A percentile compares a stretch with the other conserved stretches of the same genome.
Evolutionary conservation across 192 early-diverging fungal species (phyloP).

Genomic region (Phlyctochytrium arcticum): DNA sequence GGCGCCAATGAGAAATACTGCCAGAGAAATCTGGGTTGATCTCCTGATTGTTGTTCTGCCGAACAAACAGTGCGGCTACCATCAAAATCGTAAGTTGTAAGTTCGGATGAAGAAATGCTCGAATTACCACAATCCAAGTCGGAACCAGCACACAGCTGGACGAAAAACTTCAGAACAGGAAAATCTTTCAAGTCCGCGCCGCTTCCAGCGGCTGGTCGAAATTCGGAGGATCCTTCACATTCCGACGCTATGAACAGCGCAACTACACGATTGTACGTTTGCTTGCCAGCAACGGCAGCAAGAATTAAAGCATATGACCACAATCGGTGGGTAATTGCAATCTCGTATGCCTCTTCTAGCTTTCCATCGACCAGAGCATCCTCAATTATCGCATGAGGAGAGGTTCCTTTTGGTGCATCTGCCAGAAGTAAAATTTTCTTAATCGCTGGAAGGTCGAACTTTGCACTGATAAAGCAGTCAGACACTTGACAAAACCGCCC

Average conservation of each 20-base stretch:
- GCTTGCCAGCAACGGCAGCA: conserved; percentile 79
- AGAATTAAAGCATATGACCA: conserved; percentile 93
- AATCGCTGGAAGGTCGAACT: neutral
- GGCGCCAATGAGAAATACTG: conserved; percentile 66
- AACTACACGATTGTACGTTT: conserved; percentile 77
- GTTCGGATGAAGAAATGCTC: neutral
- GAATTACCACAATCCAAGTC: neutral
- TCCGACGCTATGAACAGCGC: no score
- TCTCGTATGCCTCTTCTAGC: conserved; percentile 49
- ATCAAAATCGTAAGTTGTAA: neutral
- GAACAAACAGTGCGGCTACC: neutral
- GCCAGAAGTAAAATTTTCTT: neutral
- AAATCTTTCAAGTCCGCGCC: no score
- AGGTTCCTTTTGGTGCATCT: neutral
- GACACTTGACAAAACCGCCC: neutral
- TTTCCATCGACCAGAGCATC: conserved; percentile 57
- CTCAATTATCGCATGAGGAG: conserved; percentile 51
- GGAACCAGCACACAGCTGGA: neutral
- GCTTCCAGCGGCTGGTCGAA: neutral
- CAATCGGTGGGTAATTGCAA: conserved; percentile 46
- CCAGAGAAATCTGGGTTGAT: conserved; percentile 11
- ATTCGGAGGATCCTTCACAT: conserved; percentile 40
- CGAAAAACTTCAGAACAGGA: no score
- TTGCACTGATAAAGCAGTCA: neutral
- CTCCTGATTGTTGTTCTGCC: conserved; percentile 22